Percentiles rank a stretch among this genome's conserved stretches.
Evolutionary conservation across 345 rosid species (phyloP).

Genomic region (Zanthoxylum bungeanum): DNA sequence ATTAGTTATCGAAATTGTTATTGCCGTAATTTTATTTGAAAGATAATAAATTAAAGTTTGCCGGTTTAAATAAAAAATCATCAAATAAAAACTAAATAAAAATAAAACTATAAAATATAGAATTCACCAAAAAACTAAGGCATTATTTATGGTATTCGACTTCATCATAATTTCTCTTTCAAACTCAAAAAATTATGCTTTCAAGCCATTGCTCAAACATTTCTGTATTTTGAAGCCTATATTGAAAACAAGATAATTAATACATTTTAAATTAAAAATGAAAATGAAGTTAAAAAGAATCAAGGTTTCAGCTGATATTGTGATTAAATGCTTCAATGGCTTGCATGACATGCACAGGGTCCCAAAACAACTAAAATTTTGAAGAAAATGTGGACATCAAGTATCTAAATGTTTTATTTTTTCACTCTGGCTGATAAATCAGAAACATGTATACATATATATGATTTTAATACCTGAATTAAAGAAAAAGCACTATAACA

Average conservation of each 20-base stretch:
- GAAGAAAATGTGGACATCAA: constrained; percentile 14
- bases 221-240: neutral
- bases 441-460: constrained; percentile 1
- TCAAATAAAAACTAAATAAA: too few relatives aligned
- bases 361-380: constrained; percentile 17
- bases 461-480: neutral
- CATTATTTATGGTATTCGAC: too few relatives aligned
- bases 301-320: neutral
- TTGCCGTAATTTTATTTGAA: too few relatives aligned
- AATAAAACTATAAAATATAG: too few relatives aligned
- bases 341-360: constrained; percentile 27
- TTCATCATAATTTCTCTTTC: too few relatives aligned
- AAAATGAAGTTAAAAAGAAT: neutral
- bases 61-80: too few relatives aligned
- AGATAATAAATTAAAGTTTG: too few relatives aligned
- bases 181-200: too few relatives aligned
- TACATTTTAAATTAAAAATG: neutral
- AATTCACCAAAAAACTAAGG: too few relatives aligned
- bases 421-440: constrained; percentile 7
- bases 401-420: constrained; percentile 20
- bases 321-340: neutral
- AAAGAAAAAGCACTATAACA: neutral
- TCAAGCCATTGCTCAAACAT: neutral
- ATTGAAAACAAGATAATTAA: neutral
- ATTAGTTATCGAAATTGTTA: too few relatives aligned